phyloP scores from a whole-genome alignment of 2,329 filamentous ascomycete genomes.

The Herpotrichia juniperi region DNA sequence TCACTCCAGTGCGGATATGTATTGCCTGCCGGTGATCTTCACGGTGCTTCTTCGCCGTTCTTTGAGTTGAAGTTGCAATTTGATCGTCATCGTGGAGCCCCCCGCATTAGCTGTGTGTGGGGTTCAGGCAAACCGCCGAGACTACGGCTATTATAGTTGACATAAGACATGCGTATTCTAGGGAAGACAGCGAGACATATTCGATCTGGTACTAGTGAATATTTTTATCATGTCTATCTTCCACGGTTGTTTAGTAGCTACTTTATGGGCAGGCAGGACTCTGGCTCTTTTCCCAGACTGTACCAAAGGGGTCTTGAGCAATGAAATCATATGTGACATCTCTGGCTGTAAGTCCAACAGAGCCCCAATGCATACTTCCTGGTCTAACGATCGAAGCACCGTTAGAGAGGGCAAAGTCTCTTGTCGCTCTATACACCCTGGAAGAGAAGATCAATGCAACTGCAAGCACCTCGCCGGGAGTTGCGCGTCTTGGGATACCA shows the following conservation, averaged over 20 bases:
- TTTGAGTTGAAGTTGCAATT: neutral
- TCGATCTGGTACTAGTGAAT: neutral
- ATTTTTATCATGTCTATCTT: constrained; percentile 3
- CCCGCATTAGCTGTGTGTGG: constrained; percentile 8
- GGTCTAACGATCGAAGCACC: constrained; percentile 24
- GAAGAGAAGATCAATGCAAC: constrained; percentile 60
- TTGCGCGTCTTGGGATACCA: constrained; percentile 61
- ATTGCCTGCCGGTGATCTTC: constrained; percentile 1
- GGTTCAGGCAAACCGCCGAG: neutral
- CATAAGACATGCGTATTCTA: neutral
- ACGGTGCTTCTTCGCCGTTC: constrained; percentile 5
- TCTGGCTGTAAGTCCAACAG: constrained; percentile 36
- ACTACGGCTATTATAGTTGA: constrained; percentile 20
- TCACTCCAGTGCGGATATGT: constrained; percentile 7
- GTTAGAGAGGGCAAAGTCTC: constrained; percentile 28
- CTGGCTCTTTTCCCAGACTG: constrained; percentile 57
- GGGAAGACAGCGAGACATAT: neutral
- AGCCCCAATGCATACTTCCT: neutral
- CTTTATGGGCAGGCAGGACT: constrained; percentile 18
- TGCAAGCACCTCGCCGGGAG: constrained; percentile 50
- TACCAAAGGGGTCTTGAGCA: constrained; percentile 55
- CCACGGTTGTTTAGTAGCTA: constrained; percentile 1
- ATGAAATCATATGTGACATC: constrained; percentile 59
- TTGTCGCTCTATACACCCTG: constrained; percentile 32
- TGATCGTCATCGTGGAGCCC: constrained; percentile 20